These are phyloP conservation scores for Hemileccinum impolitum DNA, from an alignment of 768 basidiomycete species.

Conservation along the genomic window DNA sequence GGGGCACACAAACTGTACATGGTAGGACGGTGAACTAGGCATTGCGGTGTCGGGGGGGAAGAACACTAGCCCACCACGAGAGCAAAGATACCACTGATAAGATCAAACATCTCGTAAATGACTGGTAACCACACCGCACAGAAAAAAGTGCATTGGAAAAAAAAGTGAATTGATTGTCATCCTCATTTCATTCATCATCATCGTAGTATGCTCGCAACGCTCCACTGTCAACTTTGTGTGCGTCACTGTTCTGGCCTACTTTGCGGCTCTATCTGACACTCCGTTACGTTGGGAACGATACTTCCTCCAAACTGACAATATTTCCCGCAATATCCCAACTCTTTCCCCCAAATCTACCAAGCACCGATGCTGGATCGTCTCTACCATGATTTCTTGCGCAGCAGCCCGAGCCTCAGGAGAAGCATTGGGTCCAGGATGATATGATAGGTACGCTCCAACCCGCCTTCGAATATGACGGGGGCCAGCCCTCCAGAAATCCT, in stretches of 20 bases:
- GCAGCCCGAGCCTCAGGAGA: conserved; percentile 2
- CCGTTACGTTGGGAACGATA: conserved; percentile 15
- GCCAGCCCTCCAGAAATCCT: conserved; percentile 9
- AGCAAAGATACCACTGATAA: too few species aligned
- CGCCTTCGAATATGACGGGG: conserved; percentile 9
- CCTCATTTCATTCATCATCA: too few species aligned
- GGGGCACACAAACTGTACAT: too few species aligned
- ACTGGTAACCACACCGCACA: too few species aligned
- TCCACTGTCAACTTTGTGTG: too few species aligned
- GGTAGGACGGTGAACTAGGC: too few species aligned
- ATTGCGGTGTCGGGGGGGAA: too few species aligned
- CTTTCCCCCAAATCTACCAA: conserved; percentile 16
- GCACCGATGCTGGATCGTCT: conserved; percentile 11
- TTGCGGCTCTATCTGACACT: neutral
- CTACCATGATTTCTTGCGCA: conserved; percentile 12
- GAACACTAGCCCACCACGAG: too few species aligned
- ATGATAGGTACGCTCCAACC: conserved; percentile 7
- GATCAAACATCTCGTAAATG: too few species aligned
- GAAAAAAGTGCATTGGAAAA: too few species aligned
- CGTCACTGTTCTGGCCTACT: neutral
- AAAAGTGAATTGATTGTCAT: too few species aligned
- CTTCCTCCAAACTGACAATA: conserved; percentile 17
- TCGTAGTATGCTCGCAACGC: too few species aligned
- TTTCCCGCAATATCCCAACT: conserved; percentile 12
- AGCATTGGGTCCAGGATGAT: conserved; percentile 13